Evolutionary conservation across 768 basidiomycete species (phyloP).

Genomic region (Russula olivacea): DNA sequence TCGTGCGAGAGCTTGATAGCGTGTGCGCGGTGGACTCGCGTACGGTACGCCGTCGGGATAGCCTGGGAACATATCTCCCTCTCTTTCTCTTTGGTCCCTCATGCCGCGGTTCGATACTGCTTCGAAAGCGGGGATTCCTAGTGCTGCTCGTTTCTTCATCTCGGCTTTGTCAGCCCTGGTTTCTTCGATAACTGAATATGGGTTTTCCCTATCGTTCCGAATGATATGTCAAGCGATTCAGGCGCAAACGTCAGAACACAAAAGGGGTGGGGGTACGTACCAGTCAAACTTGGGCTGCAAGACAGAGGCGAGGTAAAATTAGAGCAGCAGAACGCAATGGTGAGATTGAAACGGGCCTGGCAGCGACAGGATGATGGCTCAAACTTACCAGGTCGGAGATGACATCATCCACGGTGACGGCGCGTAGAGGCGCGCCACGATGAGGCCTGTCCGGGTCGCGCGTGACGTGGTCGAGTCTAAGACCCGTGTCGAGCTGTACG

Average conservation of each 20-base stretch:
- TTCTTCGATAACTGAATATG: slow-evolving; percentile 38
- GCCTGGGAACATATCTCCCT: slow-evolving; percentile 36
- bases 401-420: slow-evolving; percentile 58
- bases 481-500: slow-evolving; percentile 17
- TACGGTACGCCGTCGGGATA: slow-evolving; percentile 43
- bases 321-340: neutral
- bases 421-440: slow-evolving; percentile 49
- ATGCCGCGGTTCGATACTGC: slow-evolving; percentile 31
- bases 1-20: slow-evolving; percentile 42
- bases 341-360: neutral
- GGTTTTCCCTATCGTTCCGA: slow-evolving; percentile 34
- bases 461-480: slow-evolving; percentile 4
- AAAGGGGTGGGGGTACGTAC: slow-evolving; percentile 31
- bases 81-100: slow-evolving; percentile 18
- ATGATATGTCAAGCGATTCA: neutral
- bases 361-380: neutral
- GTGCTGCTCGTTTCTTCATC: slow-evolving; percentile 32
- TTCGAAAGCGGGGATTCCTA: slow-evolving; percentile 43
- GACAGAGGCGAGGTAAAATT: neutral
- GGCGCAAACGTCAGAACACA: neutral
- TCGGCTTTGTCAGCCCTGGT: slow-evolving; percentile 35
- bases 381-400: slow-evolving; percentile 60
- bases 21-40: slow-evolving; percentile 37
- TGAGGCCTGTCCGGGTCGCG: slow-evolving; percentile 13
- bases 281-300: slow-evolving; percentile 64